Percentiles rank a stretch among this genome's conserved stretches.
phyloP scores from a whole-genome alignment of 371 early-diverging fungal species.

The Circinella umbellata region DNA sequence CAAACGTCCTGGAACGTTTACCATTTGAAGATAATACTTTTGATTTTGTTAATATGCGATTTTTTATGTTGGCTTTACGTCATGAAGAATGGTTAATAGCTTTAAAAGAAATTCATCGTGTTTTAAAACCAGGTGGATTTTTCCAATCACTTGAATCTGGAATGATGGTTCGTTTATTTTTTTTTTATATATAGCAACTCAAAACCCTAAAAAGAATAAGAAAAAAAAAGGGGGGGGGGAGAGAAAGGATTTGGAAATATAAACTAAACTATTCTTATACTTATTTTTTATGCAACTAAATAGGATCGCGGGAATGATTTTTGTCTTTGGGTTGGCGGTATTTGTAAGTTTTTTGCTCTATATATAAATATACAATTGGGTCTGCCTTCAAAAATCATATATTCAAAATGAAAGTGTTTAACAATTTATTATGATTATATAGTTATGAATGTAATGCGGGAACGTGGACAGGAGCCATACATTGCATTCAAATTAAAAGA shows the following conservation, averaged over 20 bases:
- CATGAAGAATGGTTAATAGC: slow-evolving; percentile 54
- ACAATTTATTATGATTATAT: neutral
- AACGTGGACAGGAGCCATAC: slow-evolving; percentile 56
- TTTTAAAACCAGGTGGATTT: slow-evolving; percentile 63
- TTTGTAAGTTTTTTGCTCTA: slow-evolving; percentile 30
- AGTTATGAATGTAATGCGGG: slow-evolving; percentile 34
- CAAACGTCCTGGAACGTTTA: slow-evolving; percentile 53
- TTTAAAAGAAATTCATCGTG: slow-evolving; percentile 52
- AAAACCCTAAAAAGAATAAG: no score
- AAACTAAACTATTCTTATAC: no score
- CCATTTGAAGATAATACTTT: slow-evolving; percentile 64
- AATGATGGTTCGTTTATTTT: slow-evolving; percentile 38
- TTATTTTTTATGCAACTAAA: neutral
- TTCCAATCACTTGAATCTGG: slow-evolving; percentile 57
- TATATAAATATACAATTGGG: neutral
- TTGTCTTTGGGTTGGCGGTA: slow-evolving; percentile 26
- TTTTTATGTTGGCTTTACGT: slow-evolving; percentile 56
- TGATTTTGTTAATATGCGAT: slow-evolving; percentile 62
- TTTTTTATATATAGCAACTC: neutral
- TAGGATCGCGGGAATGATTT: slow-evolving; percentile 42
- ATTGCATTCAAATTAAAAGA: slow-evolving; percentile 44
- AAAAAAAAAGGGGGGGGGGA: no score
- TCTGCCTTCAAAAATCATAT: no score
- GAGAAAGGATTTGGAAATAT: no score
- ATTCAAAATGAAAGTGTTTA: no score